A percentile compares a stretch with the other conserved stretches of the same genome.
Evolutionary conservation across 1,139 yeast species (phyloP).

Genomic region (Hemisphaericaspora xylofermentans): DNA sequence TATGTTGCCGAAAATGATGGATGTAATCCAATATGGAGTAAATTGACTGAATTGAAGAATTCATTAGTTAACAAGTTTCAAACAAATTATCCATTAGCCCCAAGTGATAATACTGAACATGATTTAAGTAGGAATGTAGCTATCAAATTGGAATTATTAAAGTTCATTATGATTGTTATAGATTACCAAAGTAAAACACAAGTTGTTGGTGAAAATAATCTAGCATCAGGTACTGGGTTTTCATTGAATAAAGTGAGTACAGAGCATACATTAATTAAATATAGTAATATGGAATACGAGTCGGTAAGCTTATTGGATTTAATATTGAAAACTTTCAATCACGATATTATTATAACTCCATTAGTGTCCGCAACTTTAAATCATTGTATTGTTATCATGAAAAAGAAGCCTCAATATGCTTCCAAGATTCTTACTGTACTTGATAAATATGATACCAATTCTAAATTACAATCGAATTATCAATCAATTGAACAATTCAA

Average conservation of each 20-base stretch:
- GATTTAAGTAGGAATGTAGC: slow-evolving; percentile 52
- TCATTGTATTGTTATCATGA: slow-evolving; percentile 51
- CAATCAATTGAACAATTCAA: slow-evolving; percentile 45
- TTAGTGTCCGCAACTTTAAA: slow-evolving; percentile 56
- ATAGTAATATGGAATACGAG: slow-evolving; percentile 61
- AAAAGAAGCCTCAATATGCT: slow-evolving; percentile 56
- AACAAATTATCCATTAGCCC: slow-evolving; percentile 41
- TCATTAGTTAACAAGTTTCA: slow-evolving; percentile 36
- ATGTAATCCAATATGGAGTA: slow-evolving; percentile 42
- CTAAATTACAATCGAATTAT: slow-evolving; percentile 45
- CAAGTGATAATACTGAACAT: slow-evolving; percentile 49
- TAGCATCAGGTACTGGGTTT: slow-evolving; percentile 33
- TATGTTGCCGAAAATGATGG: slow-evolving; percentile 48
- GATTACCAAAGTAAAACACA: slow-evolving; percentile 63
- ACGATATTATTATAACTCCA: slow-evolving; percentile 56
- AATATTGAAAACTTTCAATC: slow-evolving; percentile 54
- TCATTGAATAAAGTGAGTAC: slow-evolving; percentile 60
- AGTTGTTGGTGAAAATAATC: slow-evolving; percentile 16
- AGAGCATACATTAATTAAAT: slow-evolving; percentile 66
- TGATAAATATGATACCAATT: slow-evolving; percentile 36
- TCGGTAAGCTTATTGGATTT: slow-evolving; percentile 68
- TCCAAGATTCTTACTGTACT: slow-evolving; percentile 42
- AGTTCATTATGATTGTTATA: slow-evolving; percentile 70
- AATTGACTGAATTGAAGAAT: slow-evolving; percentile 43
- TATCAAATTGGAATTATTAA: slow-evolving; percentile 64